These are phyloP conservation scores for Echinochloa phyllopogon DNA, from an alignment of 176 grass and related monocot species.

Conservation along the genomic window DNA sequence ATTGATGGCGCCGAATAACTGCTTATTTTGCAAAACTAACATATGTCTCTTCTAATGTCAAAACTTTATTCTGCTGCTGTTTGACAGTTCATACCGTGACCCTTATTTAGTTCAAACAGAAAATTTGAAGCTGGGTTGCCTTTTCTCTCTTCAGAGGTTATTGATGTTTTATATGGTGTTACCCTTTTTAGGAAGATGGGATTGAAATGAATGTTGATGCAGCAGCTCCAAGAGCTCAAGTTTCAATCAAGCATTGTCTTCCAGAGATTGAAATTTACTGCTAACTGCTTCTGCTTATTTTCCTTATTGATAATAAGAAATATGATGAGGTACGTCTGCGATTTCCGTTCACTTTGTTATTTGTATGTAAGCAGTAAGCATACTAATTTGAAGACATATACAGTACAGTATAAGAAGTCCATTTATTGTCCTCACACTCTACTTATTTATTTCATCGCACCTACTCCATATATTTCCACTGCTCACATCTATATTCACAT, in stretches of 20 bases:
- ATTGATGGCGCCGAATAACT: not conserved
- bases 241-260: slow-evolving; percentile 62
- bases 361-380: not conserved
- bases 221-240: slow-evolving; percentile 44
- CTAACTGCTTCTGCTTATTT: slow-evolving; percentile 82
- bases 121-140: not conserved
- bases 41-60: not conserved
- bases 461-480: no score
- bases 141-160: not conserved
- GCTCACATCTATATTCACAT: no score
- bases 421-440: no score
- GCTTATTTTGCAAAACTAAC: not conserved
- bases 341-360: slow-evolving; percentile 1
- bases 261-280: slow-evolving; percentile 89
- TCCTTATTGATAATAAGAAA: slow-evolving; percentile 76
- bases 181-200: slow-evolving; percentile 61
- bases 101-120: not conserved
- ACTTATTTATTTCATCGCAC: no score
- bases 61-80: not conserved
- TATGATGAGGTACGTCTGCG: slow-evolving; percentile 57
- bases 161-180: not conserved
- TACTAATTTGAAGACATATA: slow-evolving; percentile 31
- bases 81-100: not conserved
- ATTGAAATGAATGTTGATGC: slow-evolving; percentile 81
- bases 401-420: no score